Evolutionary conservation across 2,329 filamentous ascomycete species (phyloP).

Genomic region (Aspergillus vadensis): DNA sequence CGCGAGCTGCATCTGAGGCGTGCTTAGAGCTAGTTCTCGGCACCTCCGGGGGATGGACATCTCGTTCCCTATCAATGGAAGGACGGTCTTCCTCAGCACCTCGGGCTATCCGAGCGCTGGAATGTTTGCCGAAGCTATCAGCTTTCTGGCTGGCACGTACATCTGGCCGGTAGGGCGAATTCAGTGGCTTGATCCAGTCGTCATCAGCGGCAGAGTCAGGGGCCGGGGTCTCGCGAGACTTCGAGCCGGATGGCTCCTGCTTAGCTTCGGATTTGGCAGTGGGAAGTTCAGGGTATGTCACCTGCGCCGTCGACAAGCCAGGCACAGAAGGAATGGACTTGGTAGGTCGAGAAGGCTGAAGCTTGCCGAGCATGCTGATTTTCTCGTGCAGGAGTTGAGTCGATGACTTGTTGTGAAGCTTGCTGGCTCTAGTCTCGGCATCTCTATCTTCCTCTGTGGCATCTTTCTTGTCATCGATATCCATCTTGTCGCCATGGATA

Average conservation of each 20-base stretch:
- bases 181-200: constrained; percentile 61
- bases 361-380: constrained; percentile 72
- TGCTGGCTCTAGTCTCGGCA: constrained; percentile 53
- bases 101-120: constrained; percentile 29
- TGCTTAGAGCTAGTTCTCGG: constrained; percentile 20
- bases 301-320: constrained; percentile 31
- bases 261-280: constrained; percentile 32
- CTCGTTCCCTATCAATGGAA: constrained; percentile 10
- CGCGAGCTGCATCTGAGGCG: constrained; percentile 49
- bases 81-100: constrained; percentile 14
- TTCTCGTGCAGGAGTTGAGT: constrained; percentile 91
- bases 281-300: constrained; percentile 42
- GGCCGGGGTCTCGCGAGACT: constrained; percentile 23
- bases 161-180: constrained; percentile 50
- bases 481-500: constrained; percentile 49
- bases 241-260: constrained; percentile 24
- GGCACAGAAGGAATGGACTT: constrained; percentile 47
- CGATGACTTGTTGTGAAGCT: constrained; percentile 80
- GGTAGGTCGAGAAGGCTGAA: constrained; percentile 49
- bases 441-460: constrained; percentile 51
- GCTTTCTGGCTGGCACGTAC: constrained; percentile 63
- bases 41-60: constrained; percentile 17
- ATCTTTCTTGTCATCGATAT: constrained; percentile 58
- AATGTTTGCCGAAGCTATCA: constrained; percentile 60
- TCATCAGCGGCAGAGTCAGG: constrained; percentile 50